A percentile compares a stretch with the other conserved stretches of the same genome.
Evolutionary conservation across 2,329 filamentous ascomycete species (phyloP).

Genomic region (Teratosphaeria nubilosa): DNA sequence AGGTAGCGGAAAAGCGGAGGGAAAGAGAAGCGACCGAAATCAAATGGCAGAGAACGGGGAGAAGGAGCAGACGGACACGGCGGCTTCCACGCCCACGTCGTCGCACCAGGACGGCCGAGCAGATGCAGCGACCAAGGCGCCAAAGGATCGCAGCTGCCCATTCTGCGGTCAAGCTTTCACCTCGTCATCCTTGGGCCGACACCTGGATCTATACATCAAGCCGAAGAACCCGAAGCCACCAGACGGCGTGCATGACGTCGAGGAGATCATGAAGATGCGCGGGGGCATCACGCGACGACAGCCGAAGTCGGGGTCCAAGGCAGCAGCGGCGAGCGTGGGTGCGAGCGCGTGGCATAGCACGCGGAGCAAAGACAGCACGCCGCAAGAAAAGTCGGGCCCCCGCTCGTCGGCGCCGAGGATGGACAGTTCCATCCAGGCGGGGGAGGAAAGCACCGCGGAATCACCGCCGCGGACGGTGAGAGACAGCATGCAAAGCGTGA

Average conservation of each 20-base stretch:
- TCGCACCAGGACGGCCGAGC: slow-evolving; percentile 8
- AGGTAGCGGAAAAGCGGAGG: background rate
- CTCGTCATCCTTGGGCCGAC: slow-evolving; percentile 82
- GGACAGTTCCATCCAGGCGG: slow-evolving; percentile 29
- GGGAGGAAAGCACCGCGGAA: slow-evolving; percentile 21
- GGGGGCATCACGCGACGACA: slow-evolving; percentile 81
- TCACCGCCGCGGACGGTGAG: slow-evolving; percentile 1
- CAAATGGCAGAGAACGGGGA: background rate
- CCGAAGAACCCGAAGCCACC: slow-evolving; percentile 81
- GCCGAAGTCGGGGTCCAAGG: slow-evolving; percentile 43
- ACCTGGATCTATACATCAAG: slow-evolving; percentile 89
- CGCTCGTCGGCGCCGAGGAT: background rate
- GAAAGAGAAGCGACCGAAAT: background rate
- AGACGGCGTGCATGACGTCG: slow-evolving; percentile 83
- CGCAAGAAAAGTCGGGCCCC: background rate
- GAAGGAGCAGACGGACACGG: slow-evolving; percentile 8
- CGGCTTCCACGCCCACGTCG: slow-evolving; percentile 13
- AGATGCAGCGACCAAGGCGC: slow-evolving; percentile 30
- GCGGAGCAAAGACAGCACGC: slow-evolving; percentile 1
- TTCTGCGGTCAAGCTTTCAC: slow-evolving; percentile 88
- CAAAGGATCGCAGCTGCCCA: slow-evolving; percentile 79
- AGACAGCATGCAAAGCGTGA: slow-evolving; percentile 32
- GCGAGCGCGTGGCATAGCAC: slow-evolving; percentile 5
- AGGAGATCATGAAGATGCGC: slow-evolving; percentile 74
- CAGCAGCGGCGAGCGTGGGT: slow-evolving; percentile 2